Conservation (phyloP, 2,329 filamentous ascomycete species). For the Paraconiothyrium brasiliense region DNA sequence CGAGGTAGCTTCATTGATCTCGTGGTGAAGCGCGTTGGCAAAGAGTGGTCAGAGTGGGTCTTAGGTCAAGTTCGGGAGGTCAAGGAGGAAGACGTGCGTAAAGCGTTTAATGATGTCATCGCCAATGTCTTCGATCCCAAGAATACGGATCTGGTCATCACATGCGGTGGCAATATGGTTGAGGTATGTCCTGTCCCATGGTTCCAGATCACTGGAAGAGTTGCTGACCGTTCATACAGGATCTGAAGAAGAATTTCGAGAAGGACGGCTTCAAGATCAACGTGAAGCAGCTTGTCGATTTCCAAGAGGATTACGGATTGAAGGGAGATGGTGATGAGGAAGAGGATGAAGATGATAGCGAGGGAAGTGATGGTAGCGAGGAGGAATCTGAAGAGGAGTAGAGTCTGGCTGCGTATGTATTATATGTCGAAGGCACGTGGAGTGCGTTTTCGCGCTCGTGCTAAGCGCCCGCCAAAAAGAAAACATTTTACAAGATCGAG, state of each 20-base stretch:
- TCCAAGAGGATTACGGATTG: conserved; percentile 90
- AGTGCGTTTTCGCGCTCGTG: not conserved
- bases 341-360: conserved; percentile 53
- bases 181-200: conserved; percentile 68
- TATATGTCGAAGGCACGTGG: not conserved
- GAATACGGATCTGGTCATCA: conserved; percentile 85
- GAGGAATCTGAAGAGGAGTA: conserved; percentile 24
- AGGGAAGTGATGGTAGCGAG: conserved; percentile 40
- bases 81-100: conserved; percentile 77
- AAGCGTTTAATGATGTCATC: conserved; percentile 77
- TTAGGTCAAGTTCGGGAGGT: conserved; percentile 81
- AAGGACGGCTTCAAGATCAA: conserved; percentile 81
- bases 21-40: conserved; percentile 78
- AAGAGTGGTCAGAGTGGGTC: conserved; percentile 80
- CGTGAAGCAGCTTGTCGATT: conserved; percentile 77
- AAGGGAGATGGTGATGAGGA: conserved; percentile 70
- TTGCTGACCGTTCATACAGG: conserved; percentile 58
- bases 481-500: not conserved
- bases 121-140: conserved; percentile 82
- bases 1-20: conserved; percentile 83
- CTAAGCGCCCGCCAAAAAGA: not conserved
- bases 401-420: not conserved
- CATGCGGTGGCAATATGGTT: conserved; percentile 84
- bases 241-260: conserved; percentile 77
- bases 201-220: conserved; percentile 16